Conservation (phyloP, 2,329 filamentous ascomycete species). For the Cladophialophora carrionii region DNA sequence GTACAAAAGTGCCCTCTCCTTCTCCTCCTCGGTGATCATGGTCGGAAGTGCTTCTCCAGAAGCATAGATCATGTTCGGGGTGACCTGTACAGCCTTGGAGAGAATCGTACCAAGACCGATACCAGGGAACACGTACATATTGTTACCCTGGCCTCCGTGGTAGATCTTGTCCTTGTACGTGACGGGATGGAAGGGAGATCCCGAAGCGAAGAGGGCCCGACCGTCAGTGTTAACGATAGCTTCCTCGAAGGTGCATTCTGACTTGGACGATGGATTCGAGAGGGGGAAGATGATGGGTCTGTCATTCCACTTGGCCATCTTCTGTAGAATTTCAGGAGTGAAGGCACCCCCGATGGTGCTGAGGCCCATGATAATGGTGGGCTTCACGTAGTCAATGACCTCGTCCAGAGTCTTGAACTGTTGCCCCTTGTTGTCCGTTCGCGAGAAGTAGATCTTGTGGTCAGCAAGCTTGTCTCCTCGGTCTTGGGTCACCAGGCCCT, state of each 20-base stretch:
- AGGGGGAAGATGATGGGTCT: conserved; percentile 93
- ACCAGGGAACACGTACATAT: conserved; percentile 94
- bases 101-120: conserved; percentile 92
- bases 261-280: conserved; percentile 94
- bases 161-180: conserved; percentile 70
- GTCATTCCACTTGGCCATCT: conserved; percentile 66
- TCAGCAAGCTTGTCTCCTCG: conserved; percentile 91
- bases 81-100: conserved; percentile 81
- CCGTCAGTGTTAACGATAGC: conserved; percentile 90
- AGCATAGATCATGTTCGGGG: conserved; percentile 95
- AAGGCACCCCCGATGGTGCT: conserved; percentile 95
- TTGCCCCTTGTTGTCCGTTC: conserved; percentile 65
- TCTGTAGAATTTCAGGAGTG: conserved; percentile 79
- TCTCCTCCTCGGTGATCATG: conserved; percentile 78
- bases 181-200: conserved; percentile 82
- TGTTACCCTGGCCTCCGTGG: conserved; percentile 77
- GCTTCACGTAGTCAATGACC: conserved; percentile 92
- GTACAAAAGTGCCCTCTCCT: conserved; percentile 83
- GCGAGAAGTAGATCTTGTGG: conserved; percentile 74
- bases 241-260: conserved; percentile 95
- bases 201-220: conserved; percentile 88
- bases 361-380: conserved; percentile 90
- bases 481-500: conserved; percentile 90
- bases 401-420: conserved; percentile 79
- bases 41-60: conserved; percentile 80